phyloP scores from a whole-genome alignment of 768 basidiomycete genomes.

The Russula olivacea region DNA sequence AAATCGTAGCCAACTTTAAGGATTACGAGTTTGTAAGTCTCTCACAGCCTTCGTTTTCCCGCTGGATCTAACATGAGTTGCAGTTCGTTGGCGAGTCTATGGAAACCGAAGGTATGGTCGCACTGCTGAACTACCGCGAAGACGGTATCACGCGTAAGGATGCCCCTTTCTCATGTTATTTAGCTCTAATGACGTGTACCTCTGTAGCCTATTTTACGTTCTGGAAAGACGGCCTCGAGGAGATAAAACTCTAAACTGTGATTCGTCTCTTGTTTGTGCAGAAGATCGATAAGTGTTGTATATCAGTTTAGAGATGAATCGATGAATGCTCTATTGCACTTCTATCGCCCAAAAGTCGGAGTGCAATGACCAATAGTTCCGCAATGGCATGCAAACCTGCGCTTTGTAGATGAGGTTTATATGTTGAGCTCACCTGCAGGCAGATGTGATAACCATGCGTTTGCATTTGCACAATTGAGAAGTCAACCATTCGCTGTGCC shows the following conservation, averaged over 20 bases:
- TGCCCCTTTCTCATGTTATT: neutral
- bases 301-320: slow-evolving; percentile 10
- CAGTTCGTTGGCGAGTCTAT: slow-evolving; percentile 69
- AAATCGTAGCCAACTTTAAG: slow-evolving; percentile 83
- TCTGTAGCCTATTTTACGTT: slow-evolving; percentile 78
- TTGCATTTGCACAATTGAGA: neutral
- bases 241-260: slow-evolving; percentile 54
- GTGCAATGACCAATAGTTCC: neutral
- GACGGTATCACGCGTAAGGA: slow-evolving; percentile 78
- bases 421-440: neutral
- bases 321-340: neutral
- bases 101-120: slow-evolving; percentile 91
- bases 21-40: slow-evolving; percentile 84
- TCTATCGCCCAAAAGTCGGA: neutral
- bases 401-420: neutral
- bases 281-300: slow-evolving; percentile 19
- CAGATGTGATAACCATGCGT: neutral
- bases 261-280: slow-evolving; percentile 12
- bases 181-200: slow-evolving; percentile 16
- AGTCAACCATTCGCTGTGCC: neutral
- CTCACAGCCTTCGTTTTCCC: neutral
- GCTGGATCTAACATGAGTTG: slow-evolving; percentile 7
- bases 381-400: neutral
- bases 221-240: slow-evolving; percentile 94
- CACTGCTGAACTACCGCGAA: slow-evolving; percentile 88